Evolutionary conservation across 306 rosid species (phyloP).

Genomic region (Vigna reflexopilosa): DNA sequence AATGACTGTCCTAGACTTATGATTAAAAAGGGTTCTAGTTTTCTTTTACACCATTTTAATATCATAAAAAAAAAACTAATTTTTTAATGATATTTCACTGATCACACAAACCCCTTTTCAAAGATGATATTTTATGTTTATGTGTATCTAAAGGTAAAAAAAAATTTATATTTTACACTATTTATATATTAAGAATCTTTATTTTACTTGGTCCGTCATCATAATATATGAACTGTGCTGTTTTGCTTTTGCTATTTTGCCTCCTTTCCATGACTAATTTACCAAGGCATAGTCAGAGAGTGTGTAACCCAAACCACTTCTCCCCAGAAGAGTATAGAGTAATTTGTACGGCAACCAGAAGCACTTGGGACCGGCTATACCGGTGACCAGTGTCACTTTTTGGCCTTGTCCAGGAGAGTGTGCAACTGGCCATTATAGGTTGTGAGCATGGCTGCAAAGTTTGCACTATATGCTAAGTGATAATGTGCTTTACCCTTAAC

Average conservation of each 20-base stretch:
- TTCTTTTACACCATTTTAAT: no score
- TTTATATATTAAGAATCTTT: no score
- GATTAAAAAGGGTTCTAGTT: no score
- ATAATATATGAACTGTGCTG: background rate
- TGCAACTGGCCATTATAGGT: slow-evolving; percentile 53
- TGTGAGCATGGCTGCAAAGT: slow-evolving; percentile 43
- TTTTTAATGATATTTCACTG: no score
- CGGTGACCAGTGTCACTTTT: slow-evolving; percentile 48
- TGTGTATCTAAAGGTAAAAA: no score
- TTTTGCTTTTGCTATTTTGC: slow-evolving; percentile 24
- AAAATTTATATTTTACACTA: no score
- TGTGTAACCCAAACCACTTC: slow-evolving; percentile 21
- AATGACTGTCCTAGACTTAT: no score
- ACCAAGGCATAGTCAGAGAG: slow-evolving; percentile 24
- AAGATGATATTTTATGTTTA: no score
- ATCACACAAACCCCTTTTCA: no score
- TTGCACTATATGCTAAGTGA: slow-evolving; percentile 50
- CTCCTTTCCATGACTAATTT: background rate
- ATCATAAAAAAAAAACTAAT: no score
- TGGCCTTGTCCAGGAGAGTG: background rate
- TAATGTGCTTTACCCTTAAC: slow-evolving; percentile 61
- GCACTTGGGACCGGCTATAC: slow-evolving; percentile 53
- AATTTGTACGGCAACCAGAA: slow-evolving; percentile 47
- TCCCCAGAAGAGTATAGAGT: slow-evolving; percentile 21
- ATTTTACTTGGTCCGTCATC: no score